Conservation (phyloP, 2,329 filamentous ascomycete species). For the Colletotrichum orchidophilum region DNA sequence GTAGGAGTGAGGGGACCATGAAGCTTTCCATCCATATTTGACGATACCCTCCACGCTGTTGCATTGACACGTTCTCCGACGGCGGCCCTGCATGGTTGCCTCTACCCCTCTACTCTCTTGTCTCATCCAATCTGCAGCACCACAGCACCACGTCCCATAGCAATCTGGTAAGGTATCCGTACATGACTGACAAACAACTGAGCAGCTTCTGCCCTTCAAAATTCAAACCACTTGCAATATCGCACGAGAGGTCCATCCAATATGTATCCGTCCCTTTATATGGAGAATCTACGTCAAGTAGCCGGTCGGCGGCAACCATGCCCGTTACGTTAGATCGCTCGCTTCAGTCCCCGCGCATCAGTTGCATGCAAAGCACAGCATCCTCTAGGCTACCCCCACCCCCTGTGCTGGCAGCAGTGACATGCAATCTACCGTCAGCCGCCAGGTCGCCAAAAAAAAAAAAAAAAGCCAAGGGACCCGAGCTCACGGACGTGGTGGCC, state of each 20-base stretch:
- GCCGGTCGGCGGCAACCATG: constrained; percentile 10
- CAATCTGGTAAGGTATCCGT: too few relatives aligned
- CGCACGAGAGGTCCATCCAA: not conserved
- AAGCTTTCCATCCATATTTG: not conserved
- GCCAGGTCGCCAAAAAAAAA: constrained; percentile 13
- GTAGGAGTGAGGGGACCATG: not conserved
- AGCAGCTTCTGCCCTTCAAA: not conserved
- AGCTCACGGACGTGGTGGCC: constrained; percentile 3
- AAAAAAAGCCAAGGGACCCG: constrained; percentile 12
- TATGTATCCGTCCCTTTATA: constrained; percentile 6
- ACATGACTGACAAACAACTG: not conserved
- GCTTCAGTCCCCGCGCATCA: constrained; percentile 23
- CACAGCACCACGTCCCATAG: not conserved
- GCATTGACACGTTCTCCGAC: not conserved
- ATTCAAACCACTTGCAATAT: not conserved
- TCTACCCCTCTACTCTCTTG: not conserved
- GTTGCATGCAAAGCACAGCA: constrained; percentile 22
- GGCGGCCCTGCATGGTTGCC: not conserved
- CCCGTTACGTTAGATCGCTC: constrained; percentile 26
- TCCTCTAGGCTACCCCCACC: not conserved
- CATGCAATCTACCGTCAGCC: constrained; percentile 8
- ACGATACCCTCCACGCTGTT: not conserved
- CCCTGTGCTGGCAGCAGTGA: not conserved
- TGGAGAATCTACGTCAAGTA: not conserved
- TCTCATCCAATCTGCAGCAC: not conserved